Percentiles rank a stretch among this genome's conserved stretches.
Conservation (phyloP, 2,329 filamentous ascomycete species). For the Epichloe sibirici region DNA sequence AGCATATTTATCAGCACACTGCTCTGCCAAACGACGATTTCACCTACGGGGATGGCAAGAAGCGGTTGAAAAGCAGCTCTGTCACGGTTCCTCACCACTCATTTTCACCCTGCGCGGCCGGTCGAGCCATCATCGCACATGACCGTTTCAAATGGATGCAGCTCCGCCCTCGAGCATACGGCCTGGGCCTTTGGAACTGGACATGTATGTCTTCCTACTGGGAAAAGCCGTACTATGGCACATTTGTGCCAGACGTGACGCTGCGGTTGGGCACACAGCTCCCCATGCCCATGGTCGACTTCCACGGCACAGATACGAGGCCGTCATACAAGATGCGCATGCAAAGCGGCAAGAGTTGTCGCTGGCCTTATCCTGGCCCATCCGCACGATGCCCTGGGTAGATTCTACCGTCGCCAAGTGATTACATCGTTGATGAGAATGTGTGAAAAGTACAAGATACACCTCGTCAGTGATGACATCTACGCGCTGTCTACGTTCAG, state of each 20-base stretch:
- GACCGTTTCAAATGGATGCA: conserved; percentile 27
- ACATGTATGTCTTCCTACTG: conserved; percentile 26
- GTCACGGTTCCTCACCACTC: conserved; percentile 23
- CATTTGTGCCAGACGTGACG: conserved; percentile 33
- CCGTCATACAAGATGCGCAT: conserved; percentile 25
- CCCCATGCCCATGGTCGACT: conserved; percentile 28
- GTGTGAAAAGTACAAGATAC: conserved; percentile 31
- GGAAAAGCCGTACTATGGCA: conserved; percentile 34
- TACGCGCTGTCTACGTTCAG: conserved; percentile 40
- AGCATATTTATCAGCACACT: conserved; percentile 28
- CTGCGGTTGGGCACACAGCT: conserved; percentile 29
- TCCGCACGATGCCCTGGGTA: conserved; percentile 39
- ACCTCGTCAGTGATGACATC: conserved; percentile 38
- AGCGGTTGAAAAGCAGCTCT: conserved; percentile 19
- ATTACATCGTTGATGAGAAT: conserved; percentile 31
- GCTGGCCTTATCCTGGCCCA: conserved; percentile 37
- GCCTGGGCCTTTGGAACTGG: conserved; percentile 27
- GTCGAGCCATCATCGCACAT: conserved; percentile 21
- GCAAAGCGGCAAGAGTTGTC: conserved; percentile 25
- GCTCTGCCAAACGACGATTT: conserved; percentile 18
- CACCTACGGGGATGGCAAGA: conserved; percentile 31
- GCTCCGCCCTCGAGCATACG: conserved; percentile 27
- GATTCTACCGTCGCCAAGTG: conserved; percentile 29
- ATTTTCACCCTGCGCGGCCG: conserved; percentile 17
- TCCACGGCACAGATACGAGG: conserved; percentile 34